These are phyloP conservation scores for Penicillium brevicompactum DNA, from an alignment of 2,329 filamentous ascomycete species.

Conservation along the genomic window DNA sequence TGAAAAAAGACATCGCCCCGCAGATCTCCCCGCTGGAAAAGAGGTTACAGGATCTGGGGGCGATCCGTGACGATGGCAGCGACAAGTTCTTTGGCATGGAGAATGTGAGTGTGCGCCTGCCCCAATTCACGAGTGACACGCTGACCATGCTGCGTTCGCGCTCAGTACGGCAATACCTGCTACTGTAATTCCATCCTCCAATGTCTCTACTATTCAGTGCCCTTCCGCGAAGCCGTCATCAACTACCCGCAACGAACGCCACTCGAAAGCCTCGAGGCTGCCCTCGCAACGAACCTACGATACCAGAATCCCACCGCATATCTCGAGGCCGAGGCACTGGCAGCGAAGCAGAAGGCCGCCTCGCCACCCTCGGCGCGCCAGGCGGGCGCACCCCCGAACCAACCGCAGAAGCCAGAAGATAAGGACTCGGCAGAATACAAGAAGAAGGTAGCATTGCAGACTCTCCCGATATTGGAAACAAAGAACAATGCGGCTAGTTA, in stretches of 20 bases:
- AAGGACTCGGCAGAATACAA: slow-evolving; percentile 97
- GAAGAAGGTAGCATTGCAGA: slow-evolving; percentile 90
- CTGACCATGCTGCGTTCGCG: slow-evolving; percentile 21
- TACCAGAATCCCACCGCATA: slow-evolving; percentile 63
- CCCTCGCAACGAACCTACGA: slow-evolving; percentile 49
- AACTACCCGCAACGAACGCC: slow-evolving; percentile 79
- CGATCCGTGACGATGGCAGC: slow-evolving; percentile 81
- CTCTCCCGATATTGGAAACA: slow-evolving; percentile 83
- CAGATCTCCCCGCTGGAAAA: slow-evolving; percentile 65
- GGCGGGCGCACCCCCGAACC: slow-evolving; percentile 57
- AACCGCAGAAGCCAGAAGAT: slow-evolving; percentile 75
- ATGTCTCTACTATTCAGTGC: slow-evolving; percentile 91
- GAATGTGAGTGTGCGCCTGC: slow-evolving; percentile 68
- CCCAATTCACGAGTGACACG: not conserved
- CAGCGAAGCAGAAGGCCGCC: slow-evolving; percentile 48
- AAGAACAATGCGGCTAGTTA: slow-evolving; percentile 79
- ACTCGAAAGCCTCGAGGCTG: slow-evolving; percentile 67
- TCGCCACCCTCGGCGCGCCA: slow-evolving; percentile 42
- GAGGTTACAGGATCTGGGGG: slow-evolving; percentile 79
- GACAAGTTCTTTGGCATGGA: slow-evolving; percentile 99
- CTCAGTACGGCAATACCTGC: slow-evolving; percentile 94
- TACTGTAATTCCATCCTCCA: slow-evolving; percentile 99
- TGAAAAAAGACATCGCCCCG: slow-evolving; percentile 62
- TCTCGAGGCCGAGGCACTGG: slow-evolving; percentile 53
- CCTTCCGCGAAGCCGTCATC: slow-evolving; percentile 91